Evolutionary conservation across 441 rosid genomes (phyloP), one percentile per base, ranked within the genome.

Genomic region (Adansonia madagascariensis): DNA sequence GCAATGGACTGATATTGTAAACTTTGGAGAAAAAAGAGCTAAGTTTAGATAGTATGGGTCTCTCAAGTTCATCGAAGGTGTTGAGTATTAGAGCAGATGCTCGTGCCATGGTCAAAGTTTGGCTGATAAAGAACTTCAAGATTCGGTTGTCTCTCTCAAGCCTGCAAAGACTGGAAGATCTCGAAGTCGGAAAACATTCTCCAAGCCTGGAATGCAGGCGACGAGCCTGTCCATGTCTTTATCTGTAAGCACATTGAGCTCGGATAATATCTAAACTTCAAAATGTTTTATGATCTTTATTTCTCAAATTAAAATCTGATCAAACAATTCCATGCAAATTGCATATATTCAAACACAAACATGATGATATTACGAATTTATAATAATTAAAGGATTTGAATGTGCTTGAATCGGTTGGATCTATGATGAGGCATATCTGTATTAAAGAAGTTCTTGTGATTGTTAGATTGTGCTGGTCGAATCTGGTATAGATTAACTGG

Each of bases 1-100:
- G 89, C 61, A 87, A 80, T 1, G 94, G 94, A 39, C 91, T 91
- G 10, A 90, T 76, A 1, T 86, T 66, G 82, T 86, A 88, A 61
- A 80, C 49, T 31, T 76, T 82, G 4, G 89, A 81, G 73, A 67
- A 79, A 0, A 69, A 49, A 9, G 80, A 57, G 11, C 80, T 80
- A 10, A 89, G 73, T 7, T 79, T 83, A 8, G 84, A 63, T 8
- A 89, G 2, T 0, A 84, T 46, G 1, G 87, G 81, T 1, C 0
- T 75, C 61, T 86, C 91, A 0, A 89, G 83, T 12, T 78, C 83
- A 17, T 88, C 90, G 27, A 88, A 83, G 0, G 88, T 88, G 85
- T 88, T 89, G 66, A 88, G 75, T 24, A 89, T 77, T 1, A 88
- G 79, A 14, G 72, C 86, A 56, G 22, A 73, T 14, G 82, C 83